A percentile compares a stretch with the other conserved stretches of the same genome.
Evolutionary conservation across 768 basidiomycete species (phyloP).

Genomic region (Phylloporus scabripes): DNA sequence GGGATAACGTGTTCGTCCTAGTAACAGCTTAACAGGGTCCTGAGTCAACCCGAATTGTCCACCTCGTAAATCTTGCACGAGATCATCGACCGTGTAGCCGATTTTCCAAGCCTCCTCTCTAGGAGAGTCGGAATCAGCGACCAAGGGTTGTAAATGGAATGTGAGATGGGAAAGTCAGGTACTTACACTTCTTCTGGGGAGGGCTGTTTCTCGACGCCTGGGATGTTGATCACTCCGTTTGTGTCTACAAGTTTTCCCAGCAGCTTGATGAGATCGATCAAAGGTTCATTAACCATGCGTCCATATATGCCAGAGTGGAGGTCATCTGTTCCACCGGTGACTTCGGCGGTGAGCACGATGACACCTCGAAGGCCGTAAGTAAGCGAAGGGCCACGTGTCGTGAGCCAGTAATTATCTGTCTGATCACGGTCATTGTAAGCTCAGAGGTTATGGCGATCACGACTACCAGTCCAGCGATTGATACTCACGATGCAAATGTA

Average conservation of each 20-base stretch:
- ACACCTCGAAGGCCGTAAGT: constrained; percentile 85
- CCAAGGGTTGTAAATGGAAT: background rate
- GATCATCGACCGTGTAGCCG: background rate
- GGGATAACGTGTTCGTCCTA: constrained; percentile 60
- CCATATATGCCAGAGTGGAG: constrained; percentile 87
- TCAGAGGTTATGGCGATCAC: background rate
- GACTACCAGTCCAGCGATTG: too few species aligned
- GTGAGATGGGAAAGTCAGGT: too few species aligned
- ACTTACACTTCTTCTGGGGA: constrained; percentile 40
- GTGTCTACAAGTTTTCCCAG: constrained; percentile 75
- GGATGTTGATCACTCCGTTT: constrained; percentile 71
- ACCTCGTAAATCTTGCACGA: background rate
- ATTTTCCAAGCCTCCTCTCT: background rate
- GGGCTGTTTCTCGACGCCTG: constrained; percentile 75
- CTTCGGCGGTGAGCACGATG: constrained; percentile 70
- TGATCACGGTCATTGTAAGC: constrained; percentile 19
- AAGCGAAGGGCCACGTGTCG: constrained; percentile 63
- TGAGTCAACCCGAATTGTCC: constrained; percentile 37
- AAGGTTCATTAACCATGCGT: constrained; percentile 72
- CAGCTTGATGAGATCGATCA: constrained; percentile 78
- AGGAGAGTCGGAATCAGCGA: background rate
- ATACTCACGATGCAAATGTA: constrained; percentile 77
- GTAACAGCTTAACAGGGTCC: constrained; percentile 47
- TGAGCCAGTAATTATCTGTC: constrained; percentile 92
- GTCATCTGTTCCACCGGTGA: constrained; percentile 77